phyloP scores from a whole-genome alignment of 1,284 basidiomycete genomes.

The Apiotrichum akiyoshidainum region DNA sequence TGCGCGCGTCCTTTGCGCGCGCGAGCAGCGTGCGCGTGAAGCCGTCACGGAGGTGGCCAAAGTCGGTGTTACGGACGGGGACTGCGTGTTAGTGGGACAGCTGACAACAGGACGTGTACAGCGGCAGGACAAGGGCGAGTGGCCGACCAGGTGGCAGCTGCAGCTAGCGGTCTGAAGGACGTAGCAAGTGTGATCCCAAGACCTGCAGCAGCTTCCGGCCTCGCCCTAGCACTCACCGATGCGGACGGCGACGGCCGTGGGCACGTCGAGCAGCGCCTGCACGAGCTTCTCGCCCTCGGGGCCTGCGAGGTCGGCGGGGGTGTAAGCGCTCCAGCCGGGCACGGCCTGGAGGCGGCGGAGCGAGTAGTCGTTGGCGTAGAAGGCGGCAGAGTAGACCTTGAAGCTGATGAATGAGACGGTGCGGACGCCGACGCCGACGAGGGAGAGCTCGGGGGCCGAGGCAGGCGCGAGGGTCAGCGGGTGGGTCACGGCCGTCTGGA shows the following conservation, averaged over 20 bases:
- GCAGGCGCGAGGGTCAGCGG: conserved; percentile 36
- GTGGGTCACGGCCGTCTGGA: conserved; percentile 46
- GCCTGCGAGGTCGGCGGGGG: not conserved
- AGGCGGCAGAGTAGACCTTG: conserved; percentile 55
- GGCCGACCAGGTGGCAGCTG: too few relatives aligned
- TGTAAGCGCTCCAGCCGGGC: conserved; percentile 1
- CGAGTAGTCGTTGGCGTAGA: conserved; percentile 52
- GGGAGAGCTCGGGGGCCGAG: conserved; percentile 33
- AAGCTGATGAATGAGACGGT: conserved; percentile 57
- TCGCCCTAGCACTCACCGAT: conserved; percentile 41
- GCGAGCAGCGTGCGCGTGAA: conserved; percentile 54
- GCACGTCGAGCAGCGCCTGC: conserved; percentile 11
- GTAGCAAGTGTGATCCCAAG: too few relatives aligned
- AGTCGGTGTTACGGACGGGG: conserved; percentile 56
- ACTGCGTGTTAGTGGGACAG: conserved; percentile 32
- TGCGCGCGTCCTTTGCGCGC: conserved; percentile 51
- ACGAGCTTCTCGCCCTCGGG: conserved; percentile 7
- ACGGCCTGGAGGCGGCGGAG: conserved; percentile 16
- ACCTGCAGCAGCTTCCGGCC: too few relatives aligned
- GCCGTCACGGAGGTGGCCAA: conserved; percentile 56
- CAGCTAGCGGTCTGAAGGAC: not conserved
- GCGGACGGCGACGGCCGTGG: conserved; percentile 44
- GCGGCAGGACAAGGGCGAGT: too few relatives aligned
- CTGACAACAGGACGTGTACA: too few relatives aligned
- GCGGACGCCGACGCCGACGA: conserved; percentile 56